phyloP scores from a whole-genome alignment of 2,329 filamentous ascomycete species.

The Phoma sp. region DNA sequence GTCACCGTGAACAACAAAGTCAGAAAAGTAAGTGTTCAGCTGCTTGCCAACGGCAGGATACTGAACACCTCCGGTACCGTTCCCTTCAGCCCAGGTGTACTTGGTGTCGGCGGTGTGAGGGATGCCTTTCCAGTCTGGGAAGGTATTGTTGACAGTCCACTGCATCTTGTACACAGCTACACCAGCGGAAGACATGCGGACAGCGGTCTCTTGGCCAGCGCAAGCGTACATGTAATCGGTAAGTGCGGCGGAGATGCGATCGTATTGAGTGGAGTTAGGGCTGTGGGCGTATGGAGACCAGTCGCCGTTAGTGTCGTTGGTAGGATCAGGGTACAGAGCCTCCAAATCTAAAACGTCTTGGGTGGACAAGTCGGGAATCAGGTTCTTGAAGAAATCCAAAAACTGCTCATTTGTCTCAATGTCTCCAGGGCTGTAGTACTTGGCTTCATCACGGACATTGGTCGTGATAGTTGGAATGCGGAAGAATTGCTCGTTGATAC shows the following conservation, averaged over 20 bases:
- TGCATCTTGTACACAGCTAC: conserved; percentile 39
- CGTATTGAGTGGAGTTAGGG: conserved; percentile 55
- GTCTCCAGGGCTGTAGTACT: conserved; percentile 32
- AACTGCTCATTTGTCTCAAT: conserved; percentile 45
- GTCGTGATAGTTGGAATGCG: conserved; percentile 35
- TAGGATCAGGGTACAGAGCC: conserved; percentile 36
- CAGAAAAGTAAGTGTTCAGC: conserved; percentile 51
- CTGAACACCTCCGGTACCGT: conserved; percentile 53
- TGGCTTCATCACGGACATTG: conserved; percentile 46
- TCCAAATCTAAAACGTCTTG: conserved; percentile 29
- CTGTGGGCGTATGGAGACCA: conserved; percentile 48
- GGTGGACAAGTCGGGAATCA: conserved; percentile 27
- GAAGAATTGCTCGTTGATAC: conserved; percentile 34
- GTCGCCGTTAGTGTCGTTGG: conserved; percentile 20
- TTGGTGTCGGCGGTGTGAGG: conserved; percentile 42
- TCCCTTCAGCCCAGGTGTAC: conserved; percentile 58
- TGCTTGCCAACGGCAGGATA: conserved; percentile 49
- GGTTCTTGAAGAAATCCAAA: conserved; percentile 37
- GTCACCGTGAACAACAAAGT: conserved; percentile 51
- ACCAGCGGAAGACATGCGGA: conserved; percentile 44
- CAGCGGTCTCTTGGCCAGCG: conserved; percentile 55
- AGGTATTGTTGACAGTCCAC: conserved; percentile 33
- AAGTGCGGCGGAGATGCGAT: conserved; percentile 52
- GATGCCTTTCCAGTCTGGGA: conserved; percentile 30
- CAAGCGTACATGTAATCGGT: conserved; percentile 58